These are phyloP conservation scores for Avena sativa DNA, from an alignment of 176 grass and related monocot species.

Conservation along the genomic window DNA sequence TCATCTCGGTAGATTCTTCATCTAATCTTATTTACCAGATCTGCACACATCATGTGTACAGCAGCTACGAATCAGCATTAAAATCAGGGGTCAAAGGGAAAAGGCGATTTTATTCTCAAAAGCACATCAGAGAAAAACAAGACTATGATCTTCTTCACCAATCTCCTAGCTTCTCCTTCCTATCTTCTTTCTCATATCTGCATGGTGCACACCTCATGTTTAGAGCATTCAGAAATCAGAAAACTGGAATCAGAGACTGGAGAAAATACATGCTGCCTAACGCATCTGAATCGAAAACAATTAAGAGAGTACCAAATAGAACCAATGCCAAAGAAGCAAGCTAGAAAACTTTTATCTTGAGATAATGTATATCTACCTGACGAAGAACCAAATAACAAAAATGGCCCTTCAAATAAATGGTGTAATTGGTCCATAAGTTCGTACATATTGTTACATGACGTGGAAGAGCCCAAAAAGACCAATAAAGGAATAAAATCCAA, in stretches of 20 bases:
- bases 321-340: too few relatives aligned
- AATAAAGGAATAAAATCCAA: background rate
- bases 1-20: too few relatives aligned
- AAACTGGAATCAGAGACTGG: background rate
- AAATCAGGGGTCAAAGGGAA: too few relatives aligned
- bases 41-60: too few relatives aligned
- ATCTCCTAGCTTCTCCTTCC: background rate
- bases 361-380: background rate
- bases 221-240: background rate
- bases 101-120: background rate
- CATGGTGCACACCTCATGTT: background rate
- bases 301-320: background rate
- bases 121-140: background rate
- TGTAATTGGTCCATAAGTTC: background rate
- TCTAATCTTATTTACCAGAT: too few relatives aligned
- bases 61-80: too few relatives aligned
- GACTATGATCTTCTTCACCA: background rate
- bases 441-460: background rate
- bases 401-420: background rate
- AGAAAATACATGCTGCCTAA: background rate
- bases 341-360: background rate
- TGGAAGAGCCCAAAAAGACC: background rate
- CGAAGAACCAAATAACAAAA: background rate
- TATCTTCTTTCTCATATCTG: background rate
- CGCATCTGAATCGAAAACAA: background rate